Evolutionary conservation across 176 grass and related monocot species (phyloP), one percentile per base, ranked within the genome.

Genomic region (Aegilops umbellulata): DNA sequence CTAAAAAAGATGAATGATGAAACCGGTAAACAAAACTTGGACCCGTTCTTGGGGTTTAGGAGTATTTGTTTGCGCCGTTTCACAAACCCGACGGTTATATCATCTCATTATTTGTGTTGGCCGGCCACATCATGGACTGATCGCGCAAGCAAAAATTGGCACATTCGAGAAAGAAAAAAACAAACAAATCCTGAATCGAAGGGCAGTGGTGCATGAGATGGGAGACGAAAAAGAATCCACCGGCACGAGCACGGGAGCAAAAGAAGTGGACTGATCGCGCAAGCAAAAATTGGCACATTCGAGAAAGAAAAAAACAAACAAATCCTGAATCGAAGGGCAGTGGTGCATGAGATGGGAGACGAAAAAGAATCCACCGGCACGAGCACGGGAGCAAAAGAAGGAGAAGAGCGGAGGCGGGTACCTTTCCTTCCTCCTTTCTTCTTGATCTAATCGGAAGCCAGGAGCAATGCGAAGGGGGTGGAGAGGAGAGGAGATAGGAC

Each of bases 391-490:
- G 20, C 6, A 35, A 30, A 41, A n/a, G 8, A 60, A 81, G 9
- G 15, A 34, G 1, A 34, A 15, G 8, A 24, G 25, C 61, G 11
- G 20, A 58, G 6, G 64, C 15, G 38, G 71, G 13, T 61, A 74
- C 46, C 19, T 77, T 72, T 34, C 57, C 82, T 30, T 35, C 8
- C 9, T 72, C 42, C 77, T 19, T 69, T 69, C 11, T 35, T 10
- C 60, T 44, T 57, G n/a, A 11, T 61, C 17, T 57, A 75, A 25
- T 57, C 31, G 46, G 29, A 83, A 76, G 29, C 74, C 60, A 73
- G 69, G 42, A 90, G 29, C 80, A 90, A 87, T 73, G 88, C 41
- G 57, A 90, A 60, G 61, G 34, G 24, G 70, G 38, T 42, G 83
- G 70, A 22, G 60, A 60, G 58, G 46, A 27, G 57, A 66, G 32